These are phyloP conservation scores for Fusarium sp. DNA, from an alignment of 2,329 filamentous ascomycete species.

Conservation along the genomic window DNA sequence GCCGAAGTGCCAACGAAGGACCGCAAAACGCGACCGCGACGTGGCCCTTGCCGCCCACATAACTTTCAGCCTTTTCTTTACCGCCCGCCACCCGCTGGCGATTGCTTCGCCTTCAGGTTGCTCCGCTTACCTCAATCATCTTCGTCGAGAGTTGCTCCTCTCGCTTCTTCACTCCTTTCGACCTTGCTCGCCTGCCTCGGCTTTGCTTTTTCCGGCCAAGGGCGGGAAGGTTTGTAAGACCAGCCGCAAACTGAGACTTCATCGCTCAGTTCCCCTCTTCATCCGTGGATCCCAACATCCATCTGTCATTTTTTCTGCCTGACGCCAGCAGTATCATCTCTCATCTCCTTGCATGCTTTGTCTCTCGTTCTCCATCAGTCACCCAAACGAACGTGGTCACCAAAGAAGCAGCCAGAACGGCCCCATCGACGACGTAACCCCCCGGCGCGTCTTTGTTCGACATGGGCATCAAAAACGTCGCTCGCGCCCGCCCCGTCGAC, in stretches of 20 bases:
- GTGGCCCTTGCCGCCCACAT: slow-evolving; percentile 40
- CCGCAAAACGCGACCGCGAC: slow-evolving; percentile 39
- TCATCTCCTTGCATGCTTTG: slow-evolving; percentile 10
- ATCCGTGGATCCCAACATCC: slow-evolving; percentile 19
- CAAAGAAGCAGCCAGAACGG: slow-evolving; percentile 11
- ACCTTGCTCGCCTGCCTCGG: slow-evolving; percentile 4
- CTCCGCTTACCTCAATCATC: slow-evolving; percentile 2
- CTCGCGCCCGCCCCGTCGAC: slow-evolving; percentile 36
- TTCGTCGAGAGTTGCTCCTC: slow-evolving; percentile 14
- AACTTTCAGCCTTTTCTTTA: slow-evolving; percentile 27
- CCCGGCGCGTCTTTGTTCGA: slow-evolving; percentile 41
- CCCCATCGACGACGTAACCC: slow-evolving; percentile 25
- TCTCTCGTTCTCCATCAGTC: slow-evolving; percentile 9
- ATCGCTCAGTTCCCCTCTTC: slow-evolving; percentile 12
- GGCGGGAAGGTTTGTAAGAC: slow-evolving; percentile 18
- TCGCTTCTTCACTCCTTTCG: slow-evolving; percentile 16
- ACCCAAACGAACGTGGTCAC: slow-evolving; percentile 6
- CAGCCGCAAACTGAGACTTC: slow-evolving; percentile 9
- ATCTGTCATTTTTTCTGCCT: slow-evolving; percentile 4
- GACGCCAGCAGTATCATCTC: slow-evolving; percentile 21
- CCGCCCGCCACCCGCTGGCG: slow-evolving; percentile 26
- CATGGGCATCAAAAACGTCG: slow-evolving; percentile 44
- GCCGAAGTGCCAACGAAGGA: slow-evolving; percentile 12
- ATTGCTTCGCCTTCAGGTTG: slow-evolving; percentile 21
- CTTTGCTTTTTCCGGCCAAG: slow-evolving; percentile 22